Evolutionary conservation across 1,284 basidiomycete genomes (phyloP), one percentile per base, ranked within the genome.

Genomic region (Kwoniella shivajii): DNA sequence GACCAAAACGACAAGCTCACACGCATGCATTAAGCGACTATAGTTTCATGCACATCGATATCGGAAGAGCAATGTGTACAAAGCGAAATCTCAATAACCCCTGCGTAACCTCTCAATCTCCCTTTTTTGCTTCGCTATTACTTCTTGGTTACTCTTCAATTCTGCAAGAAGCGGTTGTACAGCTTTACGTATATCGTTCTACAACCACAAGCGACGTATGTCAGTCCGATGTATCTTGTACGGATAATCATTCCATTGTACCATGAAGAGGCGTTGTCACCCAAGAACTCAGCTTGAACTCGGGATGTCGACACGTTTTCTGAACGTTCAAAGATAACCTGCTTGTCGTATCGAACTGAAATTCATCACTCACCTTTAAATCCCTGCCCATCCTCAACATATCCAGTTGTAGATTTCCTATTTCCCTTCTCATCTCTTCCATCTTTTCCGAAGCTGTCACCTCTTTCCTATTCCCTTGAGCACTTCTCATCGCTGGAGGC

Each of bases 21-120:
- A n/a, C n/a, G n/a, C n/a, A n/a, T n/a, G n/a, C n/a, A n/a, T n/a
- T n/a, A n/a, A n/a, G n/a, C n/a, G n/a, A n/a, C n/a, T n/a, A 27
- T 22, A 39, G 2, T 30, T 26, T 18, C 6, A 31, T 22, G 18
- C 16, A 20, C 18, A 29, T 11, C 48, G 24, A 50, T 24, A 29
- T 22, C n/a, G n/a, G 20, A 16, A 20, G 7, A 29, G 29, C 10
- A 50, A 18, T n/a, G 16, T 50, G 27, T 18, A 29, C 7, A 45
- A n/a, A n/a, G n/a, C n/a, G n/a, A n/a, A n/a, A 29, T 10, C 16
- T 92, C 48, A 72, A 36, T 64, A 64, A 3, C 64, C 64, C 33
- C 68, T 22, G 20, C 68, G 54, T 42, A 72, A 54, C 27, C 71
- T 54, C 49, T 67, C 66, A 49, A 72, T 69, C 61, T 72, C 71